A percentile compares a stretch with the other conserved stretches of the same genome.
These are phyloP conservation scores for Rhizopus sp. DNA, from an alignment of 371 early-diverging fungal species.

Conservation along the genomic window DNA sequence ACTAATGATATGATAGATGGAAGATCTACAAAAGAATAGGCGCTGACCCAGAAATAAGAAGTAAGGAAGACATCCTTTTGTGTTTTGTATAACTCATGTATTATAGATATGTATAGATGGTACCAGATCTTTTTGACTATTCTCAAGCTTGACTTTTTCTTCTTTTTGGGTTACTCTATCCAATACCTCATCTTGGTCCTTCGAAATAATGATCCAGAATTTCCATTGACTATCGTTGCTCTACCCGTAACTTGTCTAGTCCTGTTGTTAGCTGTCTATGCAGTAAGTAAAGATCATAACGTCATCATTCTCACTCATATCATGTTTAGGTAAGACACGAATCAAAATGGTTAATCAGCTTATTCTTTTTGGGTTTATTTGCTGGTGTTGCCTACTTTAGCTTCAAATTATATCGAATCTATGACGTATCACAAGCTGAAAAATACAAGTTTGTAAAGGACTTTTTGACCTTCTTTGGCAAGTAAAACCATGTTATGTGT, in stretches of 20 bases:
- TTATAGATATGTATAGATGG: constrained; percentile 69
- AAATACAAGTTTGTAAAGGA: constrained; percentile 67
- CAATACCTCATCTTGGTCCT: constrained; percentile 85
- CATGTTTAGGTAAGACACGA: constrained; percentile 45
- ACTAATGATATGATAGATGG: constrained; percentile 54
- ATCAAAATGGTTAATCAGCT: constrained; percentile 53
- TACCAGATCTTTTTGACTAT: constrained; percentile 85
- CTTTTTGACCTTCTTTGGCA: constrained; percentile 90
- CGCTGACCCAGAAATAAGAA: constrained; percentile 81
- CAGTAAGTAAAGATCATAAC: constrained; percentile 44
- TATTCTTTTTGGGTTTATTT: constrained; percentile 71
- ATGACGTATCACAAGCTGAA: constrained; percentile 54
- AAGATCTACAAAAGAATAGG: constrained; percentile 91
- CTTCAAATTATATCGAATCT: constrained; percentile 85
- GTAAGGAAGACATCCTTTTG: constrained; percentile 39
- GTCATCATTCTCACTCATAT: not conserved
- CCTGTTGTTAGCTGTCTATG: constrained; percentile 77
- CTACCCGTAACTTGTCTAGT: constrained; percentile 76
- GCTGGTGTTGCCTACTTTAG: constrained; percentile 80
- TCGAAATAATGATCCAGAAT: constrained; percentile 70
- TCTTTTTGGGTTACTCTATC: constrained; percentile 84
- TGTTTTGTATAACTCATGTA: not conserved
- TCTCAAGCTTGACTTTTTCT: constrained; percentile 85
- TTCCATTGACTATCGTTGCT: constrained; percentile 80
- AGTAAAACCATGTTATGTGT: constrained; percentile 6